Percentiles rank a stretch among this genome's conserved stretches.
These are phyloP conservation scores for Trichosporon coremiiforme DNA, from an alignment of 1,284 basidiomycete genomes.

Conservation along the genomic window DNA sequence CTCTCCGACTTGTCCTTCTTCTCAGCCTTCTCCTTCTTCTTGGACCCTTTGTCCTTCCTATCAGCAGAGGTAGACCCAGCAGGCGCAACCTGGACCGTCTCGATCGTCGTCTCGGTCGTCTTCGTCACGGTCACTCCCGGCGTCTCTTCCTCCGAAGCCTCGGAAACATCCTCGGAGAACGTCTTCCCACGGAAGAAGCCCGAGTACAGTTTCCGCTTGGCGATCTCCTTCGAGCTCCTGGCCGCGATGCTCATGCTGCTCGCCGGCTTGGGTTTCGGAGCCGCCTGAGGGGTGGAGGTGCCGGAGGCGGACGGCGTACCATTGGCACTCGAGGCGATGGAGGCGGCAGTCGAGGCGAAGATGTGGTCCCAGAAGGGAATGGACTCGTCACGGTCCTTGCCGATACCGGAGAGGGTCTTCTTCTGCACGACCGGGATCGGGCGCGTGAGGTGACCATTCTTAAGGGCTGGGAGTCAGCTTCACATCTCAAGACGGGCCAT, in stretches of 20 bases:
- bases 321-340: slow-evolving; percentile 63
- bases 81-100: neutral
- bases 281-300: slow-evolving; percentile 42
- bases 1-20: slow-evolving; percentile 16
- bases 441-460: slow-evolving; percentile 57
- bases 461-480: slow-evolving; percentile 46
- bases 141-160: neutral
- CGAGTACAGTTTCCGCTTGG: slow-evolving; percentile 71
- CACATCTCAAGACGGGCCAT: too few relatives aligned
- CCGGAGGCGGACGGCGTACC: slow-evolving; percentile 31
- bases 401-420: slow-evolving; percentile 77
- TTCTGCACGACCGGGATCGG: slow-evolving; percentile 81
- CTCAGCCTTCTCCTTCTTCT: slow-evolving; percentile 9
- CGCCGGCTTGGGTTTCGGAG: slow-evolving; percentile 39
- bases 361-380: slow-evolving; percentile 96
- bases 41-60: neutral
- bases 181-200: slow-evolving; percentile 76
- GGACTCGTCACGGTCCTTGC: slow-evolving; percentile 87
- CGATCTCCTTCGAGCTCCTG: slow-evolving; percentile 73
- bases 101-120: neutral
- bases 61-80: neutral
- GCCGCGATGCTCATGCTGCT: slow-evolving; percentile 62
- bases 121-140: neutral
- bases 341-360: slow-evolving; percentile 73
- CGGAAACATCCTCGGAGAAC: slow-evolving; percentile 53